A percentile compares a stretch with the other conserved stretches of the same genome.
Conservation (phyloP, 192 early-diverging fungal genomes). For the Dimargaris xerosporica region DNA sequence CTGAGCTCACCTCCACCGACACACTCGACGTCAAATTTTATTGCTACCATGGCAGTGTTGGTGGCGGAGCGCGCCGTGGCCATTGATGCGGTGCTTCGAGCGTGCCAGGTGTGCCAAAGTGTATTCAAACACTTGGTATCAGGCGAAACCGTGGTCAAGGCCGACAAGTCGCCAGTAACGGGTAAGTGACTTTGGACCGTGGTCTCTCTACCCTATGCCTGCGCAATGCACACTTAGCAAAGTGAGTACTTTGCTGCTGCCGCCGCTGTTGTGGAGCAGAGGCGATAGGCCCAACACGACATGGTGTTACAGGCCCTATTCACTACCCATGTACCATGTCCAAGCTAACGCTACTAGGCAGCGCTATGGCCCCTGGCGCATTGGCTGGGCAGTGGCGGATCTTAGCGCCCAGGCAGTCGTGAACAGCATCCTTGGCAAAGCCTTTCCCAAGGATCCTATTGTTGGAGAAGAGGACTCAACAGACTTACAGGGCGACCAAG, state of each 20-base stretch:
- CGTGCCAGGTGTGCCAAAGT: conserved; percentile 71
- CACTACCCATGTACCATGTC: no score
- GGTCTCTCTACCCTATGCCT: neutral
- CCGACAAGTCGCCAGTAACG: conserved; percentile 93
- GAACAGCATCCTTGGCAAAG: conserved; percentile 54
- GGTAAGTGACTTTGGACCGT: conserved; percentile 26
- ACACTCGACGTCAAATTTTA: no score
- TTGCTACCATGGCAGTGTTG: conserved; percentile 19
- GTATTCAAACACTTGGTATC: conserved; percentile 79
- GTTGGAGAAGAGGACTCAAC: conserved; percentile 92
- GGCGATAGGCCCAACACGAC: no score
- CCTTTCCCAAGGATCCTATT: conserved; percentile 79
- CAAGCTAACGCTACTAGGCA: no score
- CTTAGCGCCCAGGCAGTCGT: conserved; percentile 92
- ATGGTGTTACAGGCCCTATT: neutral
- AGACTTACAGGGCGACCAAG: conserved; percentile 60
- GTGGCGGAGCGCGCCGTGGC: conserved; percentile 64
- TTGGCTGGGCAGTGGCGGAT: conserved; percentile 83
- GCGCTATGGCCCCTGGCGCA: no score
- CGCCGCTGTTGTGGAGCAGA: neutral
- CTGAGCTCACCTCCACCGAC: no score
- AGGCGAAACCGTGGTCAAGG: conserved; percentile 67
- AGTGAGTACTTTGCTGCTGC: conserved; percentile 6
- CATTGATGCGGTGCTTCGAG: conserved; percentile 75
- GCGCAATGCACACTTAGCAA: conserved; percentile 3